These are phyloP conservation scores for Corynascus novoguineensis DNA, from an alignment of 495 filamentous ascomycete species.

Conservation along the genomic window DNA sequence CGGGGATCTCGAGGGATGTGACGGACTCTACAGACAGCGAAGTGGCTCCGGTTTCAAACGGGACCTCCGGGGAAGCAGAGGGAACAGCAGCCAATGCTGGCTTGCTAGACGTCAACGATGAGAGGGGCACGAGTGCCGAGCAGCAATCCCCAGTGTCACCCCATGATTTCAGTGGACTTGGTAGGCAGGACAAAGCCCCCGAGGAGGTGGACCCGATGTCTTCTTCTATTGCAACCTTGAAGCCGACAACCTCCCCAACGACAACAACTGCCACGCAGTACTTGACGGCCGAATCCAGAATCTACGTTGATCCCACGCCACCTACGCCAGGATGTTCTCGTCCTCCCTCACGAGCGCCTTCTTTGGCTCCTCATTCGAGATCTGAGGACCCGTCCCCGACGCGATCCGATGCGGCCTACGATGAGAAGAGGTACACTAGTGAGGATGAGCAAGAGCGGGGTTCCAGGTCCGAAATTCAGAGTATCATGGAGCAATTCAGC, in stretches of 20 bases:
- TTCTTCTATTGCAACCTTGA: conserved; percentile 49
- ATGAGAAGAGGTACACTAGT: conserved; percentile 46
- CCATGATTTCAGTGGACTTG: neutral
- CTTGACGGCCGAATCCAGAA: conserved; percentile 35
- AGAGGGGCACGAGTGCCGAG: neutral
- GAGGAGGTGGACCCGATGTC: conserved; percentile 43
- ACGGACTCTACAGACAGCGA: conserved; percentile 7
- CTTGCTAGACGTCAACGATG: conserved; percentile 11
- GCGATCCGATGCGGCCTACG: conserved; percentile 51
- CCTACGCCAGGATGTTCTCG: conserved; percentile 51
- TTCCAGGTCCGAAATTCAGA: conserved; percentile 85
- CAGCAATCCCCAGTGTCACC: neutral
- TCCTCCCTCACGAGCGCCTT: conserved; percentile 47
- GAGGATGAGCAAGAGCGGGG: conserved; percentile 57
- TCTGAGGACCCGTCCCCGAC: conserved; percentile 50
- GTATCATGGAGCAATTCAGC: conserved; percentile 85
- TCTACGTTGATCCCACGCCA: conserved; percentile 61
- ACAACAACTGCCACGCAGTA: conserved; percentile 34
- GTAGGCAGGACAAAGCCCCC: conserved; percentile 3
- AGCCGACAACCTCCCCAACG: conserved; percentile 34
- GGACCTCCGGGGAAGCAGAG: neutral
- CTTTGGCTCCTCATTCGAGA: conserved; percentile 32
- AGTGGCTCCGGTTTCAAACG: conserved; percentile 11
- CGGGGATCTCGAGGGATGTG: conserved; percentile 20
- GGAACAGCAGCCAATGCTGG: conserved; percentile 9